These are phyloP conservation scores for Ramaria sp. DNA, from an alignment of 768 basidiomycete species.

Conservation along the genomic window DNA sequence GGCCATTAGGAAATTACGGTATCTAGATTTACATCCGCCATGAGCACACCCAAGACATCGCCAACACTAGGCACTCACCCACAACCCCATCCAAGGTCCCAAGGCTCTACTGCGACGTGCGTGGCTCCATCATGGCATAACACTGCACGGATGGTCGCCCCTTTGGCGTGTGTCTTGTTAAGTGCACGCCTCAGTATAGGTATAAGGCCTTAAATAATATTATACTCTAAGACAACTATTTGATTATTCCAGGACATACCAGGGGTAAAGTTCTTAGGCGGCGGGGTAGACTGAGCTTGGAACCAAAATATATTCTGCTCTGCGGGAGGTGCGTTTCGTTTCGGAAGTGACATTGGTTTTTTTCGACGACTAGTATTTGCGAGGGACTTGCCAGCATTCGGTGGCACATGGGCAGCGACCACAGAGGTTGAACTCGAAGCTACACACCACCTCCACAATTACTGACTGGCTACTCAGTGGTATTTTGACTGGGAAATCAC, in stretches of 20 bases:
- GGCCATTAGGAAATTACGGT: slow-evolving; percentile 75
- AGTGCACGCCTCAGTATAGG: slow-evolving; percentile 49
- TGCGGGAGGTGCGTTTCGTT: neutral
- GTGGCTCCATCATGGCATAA: slow-evolving; percentile 56
- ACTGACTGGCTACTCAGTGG: neutral
- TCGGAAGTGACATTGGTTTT: neutral
- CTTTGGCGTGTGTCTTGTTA: slow-evolving; percentile 37
- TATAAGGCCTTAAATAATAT: slow-evolving; percentile 42
- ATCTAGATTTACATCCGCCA: slow-evolving; percentile 29
- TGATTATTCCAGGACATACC: slow-evolving; percentile 22
- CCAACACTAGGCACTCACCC: slow-evolving; percentile 31
- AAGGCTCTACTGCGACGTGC: slow-evolving; percentile 44
- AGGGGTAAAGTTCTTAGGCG: slow-evolving; percentile 52
- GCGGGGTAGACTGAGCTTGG: slow-evolving; percentile 29
- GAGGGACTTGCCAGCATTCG: neutral
- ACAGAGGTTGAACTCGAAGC: neutral
- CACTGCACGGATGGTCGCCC: slow-evolving; percentile 41
- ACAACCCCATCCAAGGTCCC: slow-evolving; percentile 67
- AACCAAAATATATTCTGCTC: slow-evolving; percentile 56
- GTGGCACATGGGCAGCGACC: neutral
- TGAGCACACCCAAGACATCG: no score
- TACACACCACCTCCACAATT: neutral
- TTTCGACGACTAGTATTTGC: neutral
- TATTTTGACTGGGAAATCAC: neutral
- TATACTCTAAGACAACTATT: neutral